Conservation (phyloP, 139 green algal genomes). For the Chlorella sp. region DNA sequence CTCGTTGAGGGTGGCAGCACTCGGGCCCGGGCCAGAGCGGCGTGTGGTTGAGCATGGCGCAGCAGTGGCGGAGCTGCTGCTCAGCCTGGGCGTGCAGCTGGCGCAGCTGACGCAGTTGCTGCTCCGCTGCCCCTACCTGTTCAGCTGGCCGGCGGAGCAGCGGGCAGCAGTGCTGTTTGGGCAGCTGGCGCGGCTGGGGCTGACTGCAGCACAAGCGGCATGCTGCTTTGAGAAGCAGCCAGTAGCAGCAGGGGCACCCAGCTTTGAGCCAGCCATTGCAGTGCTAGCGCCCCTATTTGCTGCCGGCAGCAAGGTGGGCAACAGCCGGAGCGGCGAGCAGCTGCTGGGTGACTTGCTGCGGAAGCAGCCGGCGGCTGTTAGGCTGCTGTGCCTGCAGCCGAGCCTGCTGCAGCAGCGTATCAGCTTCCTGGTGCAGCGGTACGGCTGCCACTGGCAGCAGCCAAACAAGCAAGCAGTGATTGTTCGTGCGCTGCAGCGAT, state of each 20-base stretch:
- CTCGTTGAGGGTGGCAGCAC: background rate
- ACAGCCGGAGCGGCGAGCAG: background rate
- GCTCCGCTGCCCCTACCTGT: background rate
- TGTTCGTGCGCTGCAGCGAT: background rate
- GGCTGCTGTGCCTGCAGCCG: background rate
- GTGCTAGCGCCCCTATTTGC: background rate
- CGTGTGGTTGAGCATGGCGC: background rate
- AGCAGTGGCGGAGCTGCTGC: background rate
- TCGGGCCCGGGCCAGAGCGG: background rate
- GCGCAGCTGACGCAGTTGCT: background rate
- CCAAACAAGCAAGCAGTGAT: background rate
- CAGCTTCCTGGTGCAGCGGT: background rate
- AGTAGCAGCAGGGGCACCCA: background rate
- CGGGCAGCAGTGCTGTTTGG: background rate
- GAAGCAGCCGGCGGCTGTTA: background rate
- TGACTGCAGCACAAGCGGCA: background rate
- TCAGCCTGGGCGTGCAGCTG: background rate
- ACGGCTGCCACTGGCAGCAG: background rate
- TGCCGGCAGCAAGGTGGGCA: background rate
- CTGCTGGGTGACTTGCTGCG: background rate
- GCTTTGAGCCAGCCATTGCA: background rate
- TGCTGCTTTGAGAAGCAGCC: background rate
- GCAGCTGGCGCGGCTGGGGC: background rate
- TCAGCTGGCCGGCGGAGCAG: constrained; percentile 12
- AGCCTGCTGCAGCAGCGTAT: background rate